Evolutionary conservation across 345 rosid genomes (phyloP).

Genomic region (Eucalyptus tenuipes): DNA sequence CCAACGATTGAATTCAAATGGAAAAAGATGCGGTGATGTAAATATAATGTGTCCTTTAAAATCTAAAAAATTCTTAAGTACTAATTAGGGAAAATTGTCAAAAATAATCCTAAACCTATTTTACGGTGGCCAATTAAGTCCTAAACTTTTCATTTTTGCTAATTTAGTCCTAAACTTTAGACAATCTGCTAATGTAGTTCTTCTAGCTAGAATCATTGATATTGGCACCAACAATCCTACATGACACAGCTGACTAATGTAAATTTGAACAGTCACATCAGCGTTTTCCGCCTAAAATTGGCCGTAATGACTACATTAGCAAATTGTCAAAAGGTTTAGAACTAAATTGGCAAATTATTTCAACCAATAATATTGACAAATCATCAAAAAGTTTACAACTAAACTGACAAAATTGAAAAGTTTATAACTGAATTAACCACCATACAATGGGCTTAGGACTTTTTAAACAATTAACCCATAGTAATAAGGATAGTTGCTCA

Average conservation of each 20-base stretch:
- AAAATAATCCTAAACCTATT: background rate
- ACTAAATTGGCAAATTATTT: too few species aligned
- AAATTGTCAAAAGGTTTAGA: too few species aligned
- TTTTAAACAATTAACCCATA: background rate
- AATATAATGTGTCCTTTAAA: background rate
- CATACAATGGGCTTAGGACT: background rate
- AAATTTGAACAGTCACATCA: too few species aligned
- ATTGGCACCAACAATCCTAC: too few species aligned
- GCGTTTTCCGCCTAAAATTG: rapidly evolving
- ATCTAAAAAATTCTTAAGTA: background rate
- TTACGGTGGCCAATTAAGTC: too few species aligned
- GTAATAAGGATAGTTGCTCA: background rate
- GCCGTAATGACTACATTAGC: rapidly evolving
- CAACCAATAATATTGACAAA: background rate
- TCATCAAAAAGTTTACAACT: background rate
- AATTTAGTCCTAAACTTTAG: too few species aligned
- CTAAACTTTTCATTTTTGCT: too few species aligned
- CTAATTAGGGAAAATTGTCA: background rate
- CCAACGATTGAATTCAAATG: background rate
- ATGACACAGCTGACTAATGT: rapidly evolving
- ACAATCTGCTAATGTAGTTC: too few species aligned
- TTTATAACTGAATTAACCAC: rapidly evolving
- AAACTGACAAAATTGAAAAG: too few species aligned
- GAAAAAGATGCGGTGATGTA: background rate
- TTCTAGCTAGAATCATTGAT: too few species aligned